phyloP scores from a whole-genome alignment of 1,284 basidiomycete species.

The Amylostereum chailletii region DNA sequence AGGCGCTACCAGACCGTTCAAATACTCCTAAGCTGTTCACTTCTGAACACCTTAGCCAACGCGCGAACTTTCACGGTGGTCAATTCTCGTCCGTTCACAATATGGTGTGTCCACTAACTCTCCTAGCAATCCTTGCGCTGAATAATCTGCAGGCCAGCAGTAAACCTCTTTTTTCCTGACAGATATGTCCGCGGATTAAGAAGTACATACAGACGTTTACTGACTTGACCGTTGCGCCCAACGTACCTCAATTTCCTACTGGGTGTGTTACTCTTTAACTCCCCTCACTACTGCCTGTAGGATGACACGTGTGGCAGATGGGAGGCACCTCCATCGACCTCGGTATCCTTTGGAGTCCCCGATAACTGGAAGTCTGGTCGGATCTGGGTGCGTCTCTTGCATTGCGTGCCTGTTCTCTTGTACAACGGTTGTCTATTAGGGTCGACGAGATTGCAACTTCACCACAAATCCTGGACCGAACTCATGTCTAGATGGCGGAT shows the following conservation, averaged over 20 bases:
- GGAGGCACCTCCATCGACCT: constrained; percentile 21
- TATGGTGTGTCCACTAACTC: constrained; percentile 22
- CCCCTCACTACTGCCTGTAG: not conserved
- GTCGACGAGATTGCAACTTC: constrained; percentile 31
- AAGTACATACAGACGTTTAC: constrained; percentile 19
- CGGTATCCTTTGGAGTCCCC: constrained; percentile 25
- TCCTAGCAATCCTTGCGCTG: not conserved
- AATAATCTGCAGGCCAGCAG: constrained; percentile 5
- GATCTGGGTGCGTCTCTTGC: constrained; percentile 25
- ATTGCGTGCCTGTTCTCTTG: not conserved
- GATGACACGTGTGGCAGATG: constrained; percentile 14
- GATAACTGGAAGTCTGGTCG: constrained; percentile 30
- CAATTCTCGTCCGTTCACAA: constrained; percentile 28
- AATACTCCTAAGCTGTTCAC: too few relatives aligned
- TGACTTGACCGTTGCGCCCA: constrained; percentile 20
- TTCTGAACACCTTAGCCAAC: constrained; percentile 5
- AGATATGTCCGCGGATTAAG: not conserved
- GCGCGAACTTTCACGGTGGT: constrained; percentile 28
- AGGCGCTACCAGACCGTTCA: too few relatives aligned
- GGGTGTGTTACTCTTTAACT: constrained; percentile 17
- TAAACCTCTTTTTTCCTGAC: not conserved
- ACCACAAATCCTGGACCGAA: constrained; percentile 18
- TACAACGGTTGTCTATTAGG: constrained; percentile 9
- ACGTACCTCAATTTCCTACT: constrained; percentile 19
- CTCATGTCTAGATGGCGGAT: constrained; percentile 17